Base-by-base conservation (phyloP, 2,329 filamentous ascomycete species). In the Trichoderma sp. region DNA sequence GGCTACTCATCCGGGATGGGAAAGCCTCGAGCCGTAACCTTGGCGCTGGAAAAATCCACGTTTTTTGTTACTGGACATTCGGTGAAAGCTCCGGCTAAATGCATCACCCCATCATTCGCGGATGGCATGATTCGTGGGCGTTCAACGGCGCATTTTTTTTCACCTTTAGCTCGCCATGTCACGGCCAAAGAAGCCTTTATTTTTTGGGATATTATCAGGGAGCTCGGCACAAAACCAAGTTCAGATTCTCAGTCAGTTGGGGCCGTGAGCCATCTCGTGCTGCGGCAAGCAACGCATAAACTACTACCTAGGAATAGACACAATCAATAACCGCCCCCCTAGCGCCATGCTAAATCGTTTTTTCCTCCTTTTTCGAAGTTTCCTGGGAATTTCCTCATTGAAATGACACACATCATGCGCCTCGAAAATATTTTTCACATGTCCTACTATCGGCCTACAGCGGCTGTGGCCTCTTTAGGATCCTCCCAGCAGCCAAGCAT, bases 61-160 rank as follows among this genome's bases (percentile, higher is more conserved):
- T 59, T 67, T 49, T 58, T 58, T 40, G 19, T n/a, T 10, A 59
- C 40, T 58, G 40, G n/a, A 49, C 49, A 40, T 27, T 67, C 53
- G 63, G 55, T 67, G 63, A 67, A 67, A 49, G 63, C 5, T 24
- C 63, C 63, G 63, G 63, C 55, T 67, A 67, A 67, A 67, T 67
- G 33, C 63, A 59, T 35, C 40, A 37, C 53, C 21, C 49, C 53
- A 67, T 59, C 55, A 49, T 29, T 33, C 37, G 24, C 52, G 55
- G 55, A 40, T 66, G 63, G 55, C 21, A 58, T 66, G 63, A 66
- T 66, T 49, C 40, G 55, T 58, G 63, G 63, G 29, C 53, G 35
- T 10, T 37, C 27, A 35, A 43, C 49, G 61, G 61, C 47, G 49
- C 19, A 11, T 49, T 43, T 5, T 43, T 40, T 66, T 49, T 33